A percentile compares a stretch with the other conserved stretches of the same genome.
phyloP scores from a whole-genome alignment of 139 green algal species.

The Tetraselmis chui region DNA sequence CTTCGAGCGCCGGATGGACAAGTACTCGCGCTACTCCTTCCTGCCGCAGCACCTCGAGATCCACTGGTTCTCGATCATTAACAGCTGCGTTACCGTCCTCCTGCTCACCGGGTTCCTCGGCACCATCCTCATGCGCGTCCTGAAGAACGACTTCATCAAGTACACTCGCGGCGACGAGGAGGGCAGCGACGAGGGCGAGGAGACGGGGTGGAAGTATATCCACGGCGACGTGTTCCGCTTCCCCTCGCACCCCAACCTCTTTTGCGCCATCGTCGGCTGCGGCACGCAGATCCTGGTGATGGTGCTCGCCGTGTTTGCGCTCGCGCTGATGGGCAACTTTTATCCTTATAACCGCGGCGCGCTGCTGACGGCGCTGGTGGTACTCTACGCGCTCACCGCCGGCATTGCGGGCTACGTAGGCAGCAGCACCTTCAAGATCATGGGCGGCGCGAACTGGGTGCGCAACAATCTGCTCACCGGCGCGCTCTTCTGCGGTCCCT shows the following conservation, averaged over 20 bases:
- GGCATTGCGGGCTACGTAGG: slow-evolving; percentile 80
- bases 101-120: slow-evolving; percentile 92
- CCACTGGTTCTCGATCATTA: slow-evolving; percentile 97
- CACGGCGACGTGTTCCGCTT: slow-evolving; percentile 95
- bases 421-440: slow-evolving; percentile 76
- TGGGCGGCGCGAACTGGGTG: slow-evolving; percentile 72
- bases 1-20: slow-evolving; percentile 81
- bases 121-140: slow-evolving; percentile 89
- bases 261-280: slow-evolving; percentile 76
- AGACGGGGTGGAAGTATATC: slow-evolving; percentile 87
- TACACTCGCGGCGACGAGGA: slow-evolving; percentile 59
- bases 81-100: slow-evolving; percentile 91
- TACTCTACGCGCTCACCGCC: slow-evolving; percentile 83
- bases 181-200: slow-evolving; percentile 32
- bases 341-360: slow-evolving; percentile 92
- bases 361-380: slow-evolving; percentile 75
- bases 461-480: slow-evolving; percentile 67
- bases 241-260: slow-evolving; percentile 64
- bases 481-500: slow-evolving; percentile 67
- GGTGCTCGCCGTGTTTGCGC: slow-evolving; percentile 67
- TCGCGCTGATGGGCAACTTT: slow-evolving; percentile 80
- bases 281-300: slow-evolving; percentile 74
- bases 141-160: slow-evolving; percentile 92
- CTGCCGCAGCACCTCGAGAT: slow-evolving; percentile 92
- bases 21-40: slow-evolving; percentile 83